These are phyloP conservation scores for Prunus armeniaca DNA, from an alignment of 306 rosid genomes.

Conservation along the genomic window DNA sequence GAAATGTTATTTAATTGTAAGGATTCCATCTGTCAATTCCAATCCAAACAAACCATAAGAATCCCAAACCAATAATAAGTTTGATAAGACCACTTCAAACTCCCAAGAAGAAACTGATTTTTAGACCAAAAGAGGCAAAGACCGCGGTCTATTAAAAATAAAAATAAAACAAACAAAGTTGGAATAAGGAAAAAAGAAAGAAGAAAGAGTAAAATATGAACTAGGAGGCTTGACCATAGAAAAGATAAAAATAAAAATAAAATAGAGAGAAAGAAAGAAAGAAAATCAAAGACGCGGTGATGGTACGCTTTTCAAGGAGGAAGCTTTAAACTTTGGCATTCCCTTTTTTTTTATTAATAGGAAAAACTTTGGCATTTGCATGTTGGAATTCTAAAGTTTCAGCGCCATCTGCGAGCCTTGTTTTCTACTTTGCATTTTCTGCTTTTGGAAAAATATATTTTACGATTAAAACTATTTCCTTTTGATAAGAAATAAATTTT, in stretches of 20 bases:
- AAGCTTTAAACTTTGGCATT: background rate
- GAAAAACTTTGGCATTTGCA: background rate
- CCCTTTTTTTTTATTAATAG: too few relatives aligned
- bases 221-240: too few relatives aligned
- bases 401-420: slow-evolving; percentile 8
- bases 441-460: too few relatives aligned
- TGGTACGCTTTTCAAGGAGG: background rate
- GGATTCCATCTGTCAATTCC: background rate
- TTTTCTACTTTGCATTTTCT: background rate
- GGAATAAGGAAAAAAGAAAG: background rate
- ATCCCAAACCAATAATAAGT: background rate
- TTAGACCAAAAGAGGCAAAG: background rate
- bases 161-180: background rate
- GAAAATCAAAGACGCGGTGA: background rate
- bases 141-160: background rate
- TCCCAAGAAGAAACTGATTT: background rate
- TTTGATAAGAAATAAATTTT: too few relatives aligned
- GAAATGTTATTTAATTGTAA: too few relatives aligned
- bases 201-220: too few relatives aligned
- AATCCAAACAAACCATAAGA: background rate
- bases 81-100: background rate
- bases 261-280: background rate
- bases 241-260: background rate
- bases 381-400: slow-evolving; percentile 11
- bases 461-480: too few relatives aligned